phyloP scores from a whole-genome alignment of 495 filamentous ascomycete genomes.

The Haplographium delicatum region DNA sequence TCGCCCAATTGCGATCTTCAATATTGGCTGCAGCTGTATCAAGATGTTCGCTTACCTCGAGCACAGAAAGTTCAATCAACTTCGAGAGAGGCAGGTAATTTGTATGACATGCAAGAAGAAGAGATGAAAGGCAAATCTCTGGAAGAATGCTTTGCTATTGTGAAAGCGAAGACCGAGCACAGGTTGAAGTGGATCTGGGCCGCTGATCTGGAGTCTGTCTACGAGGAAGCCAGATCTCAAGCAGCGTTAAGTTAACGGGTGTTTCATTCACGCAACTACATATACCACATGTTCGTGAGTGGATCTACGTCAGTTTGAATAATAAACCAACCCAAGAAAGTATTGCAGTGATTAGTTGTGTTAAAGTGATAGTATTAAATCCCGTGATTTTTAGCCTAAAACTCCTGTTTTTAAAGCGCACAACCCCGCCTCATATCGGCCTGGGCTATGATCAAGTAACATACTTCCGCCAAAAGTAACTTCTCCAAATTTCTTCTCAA shows the following conservation, averaged over 20 bases:
- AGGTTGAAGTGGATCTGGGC: constrained; percentile 34
- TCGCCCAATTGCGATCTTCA: not conserved
- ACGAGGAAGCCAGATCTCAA: constrained; percentile 4
- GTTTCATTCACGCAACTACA: too few species aligned
- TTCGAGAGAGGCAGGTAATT: constrained; percentile 29
- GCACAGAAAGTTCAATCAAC: constrained; percentile 34
- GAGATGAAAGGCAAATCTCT: constrained; percentile 25
- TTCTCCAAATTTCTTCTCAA: constrained; percentile 63
- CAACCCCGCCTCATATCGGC: constrained; percentile 60
- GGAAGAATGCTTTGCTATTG: constrained; percentile 27
- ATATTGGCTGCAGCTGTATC: constrained; percentile 27
- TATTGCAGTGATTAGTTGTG: too few species aligned
- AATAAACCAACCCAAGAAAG: too few species aligned
- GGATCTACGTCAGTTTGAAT: constrained; percentile 68
- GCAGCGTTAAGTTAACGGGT: too few species aligned
- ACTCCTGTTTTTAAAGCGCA: constrained; percentile 49
- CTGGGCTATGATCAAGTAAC: constrained; percentile 74
- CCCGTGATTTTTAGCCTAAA: constrained; percentile 36
- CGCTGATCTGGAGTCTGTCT: constrained; percentile 31
- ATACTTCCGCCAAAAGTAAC: constrained; percentile 66
- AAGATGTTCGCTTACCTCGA: constrained; percentile 30
- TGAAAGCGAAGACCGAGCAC: constrained; percentile 24
- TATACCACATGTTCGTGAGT: constrained; percentile 73
- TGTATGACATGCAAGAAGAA: constrained; percentile 31
- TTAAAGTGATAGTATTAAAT: too few species aligned